phyloP scores from a whole-genome alignment of 257 asterid genomes.

The Solanum peruvianum region DNA sequence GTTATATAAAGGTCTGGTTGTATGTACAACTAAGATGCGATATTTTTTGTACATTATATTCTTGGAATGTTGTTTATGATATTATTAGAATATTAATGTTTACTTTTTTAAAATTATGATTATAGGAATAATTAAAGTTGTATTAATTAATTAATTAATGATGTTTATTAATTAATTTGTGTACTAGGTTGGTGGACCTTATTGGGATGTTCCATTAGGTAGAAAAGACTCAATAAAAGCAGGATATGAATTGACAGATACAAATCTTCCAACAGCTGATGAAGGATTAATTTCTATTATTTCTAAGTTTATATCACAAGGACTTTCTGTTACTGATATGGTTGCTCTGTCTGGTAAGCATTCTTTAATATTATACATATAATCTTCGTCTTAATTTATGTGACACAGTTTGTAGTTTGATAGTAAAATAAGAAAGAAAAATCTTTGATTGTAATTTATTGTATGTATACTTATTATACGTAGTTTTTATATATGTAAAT shows the following conservation, averaged over 20 bases:
- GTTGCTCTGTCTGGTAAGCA: conserved; percentile 81
- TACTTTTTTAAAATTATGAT: neutral
- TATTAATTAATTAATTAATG: neutral
- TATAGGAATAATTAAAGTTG: neutral
- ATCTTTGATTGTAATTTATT: no score
- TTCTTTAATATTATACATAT: no score
- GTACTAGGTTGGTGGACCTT: conserved; percentile 86
- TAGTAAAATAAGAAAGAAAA: no score
- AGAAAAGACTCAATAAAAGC: conserved; percentile 74
- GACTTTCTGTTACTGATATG: conserved; percentile 78
- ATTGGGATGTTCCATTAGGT: conserved; percentile 87
- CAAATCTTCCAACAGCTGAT: conserved; percentile 64
- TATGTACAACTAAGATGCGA: neutral
- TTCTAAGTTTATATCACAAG: conserved; percentile 62
- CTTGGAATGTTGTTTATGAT: neutral
- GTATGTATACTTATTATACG: no score
- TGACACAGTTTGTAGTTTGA: no score
- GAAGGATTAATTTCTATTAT: conserved; percentile 72
- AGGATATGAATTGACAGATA: conserved; percentile 45
- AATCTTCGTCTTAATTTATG: no score
- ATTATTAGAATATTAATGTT: neutral
- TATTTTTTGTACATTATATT: neutral
- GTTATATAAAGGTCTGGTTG: no score
- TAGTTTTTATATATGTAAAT: no score
- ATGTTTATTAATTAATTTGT: neutral